Evolutionary conservation across 345 rosid genomes (phyloP).

Genomic region (Arabis hirsuta): DNA sequence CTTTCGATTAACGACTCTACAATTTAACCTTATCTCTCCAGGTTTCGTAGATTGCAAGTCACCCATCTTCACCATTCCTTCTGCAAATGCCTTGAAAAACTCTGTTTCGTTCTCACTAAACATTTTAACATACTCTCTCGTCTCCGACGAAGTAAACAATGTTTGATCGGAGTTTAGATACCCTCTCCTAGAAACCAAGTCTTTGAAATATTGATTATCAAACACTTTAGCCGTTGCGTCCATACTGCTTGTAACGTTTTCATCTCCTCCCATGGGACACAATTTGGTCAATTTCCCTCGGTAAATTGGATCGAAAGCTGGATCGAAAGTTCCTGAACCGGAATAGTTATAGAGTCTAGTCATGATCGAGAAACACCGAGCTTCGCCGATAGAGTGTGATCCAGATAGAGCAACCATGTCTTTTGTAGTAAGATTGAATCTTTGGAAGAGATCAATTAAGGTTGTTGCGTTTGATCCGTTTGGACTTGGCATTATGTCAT

Average conservation of each 20-base stretch:
- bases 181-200: constrained; percentile 69
- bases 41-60: constrained; percentile 66
- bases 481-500: constrained; percentile 82
- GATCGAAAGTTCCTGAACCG: constrained; percentile 67
- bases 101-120: constrained; percentile 52
- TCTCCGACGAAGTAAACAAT: constrained; percentile 54
- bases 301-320: constrained; percentile 56
- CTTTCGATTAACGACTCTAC: constrained; percentile 60
- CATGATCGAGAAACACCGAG: constrained; percentile 74
- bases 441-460: constrained; percentile 58
- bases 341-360: constrained; percentile 85
- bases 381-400: constrained; percentile 82
- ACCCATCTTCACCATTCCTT: constrained; percentile 87
- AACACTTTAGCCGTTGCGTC: constrained; percentile 65
- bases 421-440: constrained; percentile 63
- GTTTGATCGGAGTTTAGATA: constrained; percentile 84
- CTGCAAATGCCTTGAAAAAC: constrained; percentile 66
- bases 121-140: constrained; percentile 51
- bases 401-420: constrained; percentile 92
- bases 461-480: constrained; percentile 53
- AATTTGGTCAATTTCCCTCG: constrained; percentile 55
- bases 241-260: constrained; percentile 61
- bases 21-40: constrained; percentile 69
- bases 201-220: constrained; percentile 78
- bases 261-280: constrained; percentile 68